Percentiles rank a stretch among this genome's conserved stretches.
phyloP scores from a whole-genome alignment of 2,329 filamentous ascomycete genomes.

The Mycosphaerella sp. region DNA sequence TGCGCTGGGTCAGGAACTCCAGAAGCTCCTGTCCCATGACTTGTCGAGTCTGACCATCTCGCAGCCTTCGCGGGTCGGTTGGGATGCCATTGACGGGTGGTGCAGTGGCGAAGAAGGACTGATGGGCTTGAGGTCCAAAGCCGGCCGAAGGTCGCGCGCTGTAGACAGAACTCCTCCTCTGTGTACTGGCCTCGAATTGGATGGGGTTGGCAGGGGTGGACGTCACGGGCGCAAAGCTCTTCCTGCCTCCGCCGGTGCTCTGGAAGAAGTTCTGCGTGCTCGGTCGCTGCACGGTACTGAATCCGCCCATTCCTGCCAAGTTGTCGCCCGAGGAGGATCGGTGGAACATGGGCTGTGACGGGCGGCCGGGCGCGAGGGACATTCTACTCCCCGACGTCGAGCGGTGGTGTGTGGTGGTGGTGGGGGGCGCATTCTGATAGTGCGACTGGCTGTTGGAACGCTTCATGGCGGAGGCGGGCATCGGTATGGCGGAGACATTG shows the following conservation, averaged over 20 bases:
- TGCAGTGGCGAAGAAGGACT: conserved; percentile 91
- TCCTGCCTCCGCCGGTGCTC: conserved; percentile 53
- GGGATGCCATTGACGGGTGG: conserved; percentile 76
- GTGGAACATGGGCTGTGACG: conserved; percentile 80
- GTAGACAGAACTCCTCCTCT: conserved; percentile 68
- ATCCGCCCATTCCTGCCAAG: conserved; percentile 64
- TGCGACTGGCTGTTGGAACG: conserved; percentile 73
- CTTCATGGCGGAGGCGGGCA: conserved; percentile 90
- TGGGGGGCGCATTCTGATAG: conserved; percentile 56
- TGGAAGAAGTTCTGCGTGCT: conserved; percentile 65
- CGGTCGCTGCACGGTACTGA: conserved; percentile 77
- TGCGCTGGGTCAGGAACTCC: conserved; percentile 86
- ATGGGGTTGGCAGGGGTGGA: conserved; percentile 43
- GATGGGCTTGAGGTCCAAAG: conserved; percentile 57
- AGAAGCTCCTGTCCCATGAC: conserved; percentile 82
- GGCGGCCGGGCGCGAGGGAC: conserved; percentile 76
- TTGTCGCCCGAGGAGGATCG: conserved; percentile 77
- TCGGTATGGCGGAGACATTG: conserved; percentile 72
- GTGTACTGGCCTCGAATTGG: conserved; percentile 49
- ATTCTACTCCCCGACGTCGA: conserved; percentile 77
- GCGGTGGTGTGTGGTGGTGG: conserved; percentile 67
- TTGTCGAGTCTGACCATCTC: conserved; percentile 71
- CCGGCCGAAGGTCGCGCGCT: conserved; percentile 54
- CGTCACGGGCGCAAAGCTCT: conserved; percentile 61
- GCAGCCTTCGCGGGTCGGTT: conserved; percentile 77